These are phyloP conservation scores for Papiliotrema nemorosa DNA, from an alignment of 1,284 basidiomycete species.

Conservation along the genomic window DNA sequence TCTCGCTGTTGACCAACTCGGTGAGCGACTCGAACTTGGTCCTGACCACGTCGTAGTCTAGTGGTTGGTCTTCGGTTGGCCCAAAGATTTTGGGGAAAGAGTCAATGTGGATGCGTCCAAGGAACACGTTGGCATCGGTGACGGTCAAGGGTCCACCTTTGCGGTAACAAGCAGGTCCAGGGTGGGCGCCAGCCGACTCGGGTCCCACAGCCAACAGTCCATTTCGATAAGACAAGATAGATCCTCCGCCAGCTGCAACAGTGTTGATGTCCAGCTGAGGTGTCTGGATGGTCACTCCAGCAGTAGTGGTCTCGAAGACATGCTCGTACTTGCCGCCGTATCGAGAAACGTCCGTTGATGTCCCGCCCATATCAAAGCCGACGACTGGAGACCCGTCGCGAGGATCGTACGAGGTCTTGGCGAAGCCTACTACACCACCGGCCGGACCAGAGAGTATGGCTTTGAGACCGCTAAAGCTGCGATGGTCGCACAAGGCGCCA, in stretches of 20 bases:
- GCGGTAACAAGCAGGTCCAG: slow-evolving; percentile 73
- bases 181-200: slow-evolving; percentile 72
- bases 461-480: slow-evolving; percentile 82
- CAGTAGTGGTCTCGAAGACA: slow-evolving; percentile 86
- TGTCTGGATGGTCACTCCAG: slow-evolving; percentile 81
- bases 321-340: slow-evolving; percentile 81
- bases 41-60: slow-evolving; percentile 57
- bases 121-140: slow-evolving; percentile 79
- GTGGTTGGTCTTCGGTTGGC: slow-evolving; percentile 72
- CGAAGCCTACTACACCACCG: slow-evolving; percentile 42
- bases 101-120: slow-evolving; percentile 75
- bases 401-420: slow-evolving; percentile 31
- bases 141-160: slow-evolving; percentile 81
- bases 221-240: slow-evolving; percentile 73
- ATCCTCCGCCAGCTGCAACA: slow-evolving; percentile 77
- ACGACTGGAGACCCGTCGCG: slow-evolving; percentile 30
- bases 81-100: slow-evolving; percentile 86
- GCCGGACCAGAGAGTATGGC: slow-evolving; percentile 60
- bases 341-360: slow-evolving; percentile 84
- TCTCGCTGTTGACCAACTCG: slow-evolving; percentile 61
- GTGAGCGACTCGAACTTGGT: slow-evolving; percentile 64
- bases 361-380: slow-evolving; percentile 70
- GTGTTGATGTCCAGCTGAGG: slow-evolving; percentile 87
- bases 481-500: slow-evolving; percentile 65
- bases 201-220: slow-evolving; percentile 80